Evolutionary conservation across 2,329 filamentous ascomycete genomes (phyloP), one percentile per base, ranked within the genome.

Genomic region (Annulohypoxylon truncatum): DNA sequence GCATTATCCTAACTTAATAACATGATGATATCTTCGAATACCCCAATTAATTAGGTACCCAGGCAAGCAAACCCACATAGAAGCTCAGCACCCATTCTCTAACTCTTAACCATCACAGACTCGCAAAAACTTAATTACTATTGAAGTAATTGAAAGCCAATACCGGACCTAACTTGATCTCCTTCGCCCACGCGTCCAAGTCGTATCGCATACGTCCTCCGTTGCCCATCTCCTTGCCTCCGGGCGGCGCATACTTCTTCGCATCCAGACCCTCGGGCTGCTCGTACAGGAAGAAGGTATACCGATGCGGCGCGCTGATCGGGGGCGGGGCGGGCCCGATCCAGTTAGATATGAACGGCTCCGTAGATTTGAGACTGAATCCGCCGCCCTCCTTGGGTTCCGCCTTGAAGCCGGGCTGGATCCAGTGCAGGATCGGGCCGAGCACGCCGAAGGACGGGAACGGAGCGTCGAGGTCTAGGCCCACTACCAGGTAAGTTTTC

Each of bases 261-360:
- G 8, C 20, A 76, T 79, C 74, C 46, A 84, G 80, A 1, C 69
- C 76, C 24, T 61, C 72, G 0, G 83, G 83, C 72, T 85, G 81
- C 66, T 84, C 80, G 63, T 81, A 85, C 20, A 85, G 70, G 62
- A 84, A 77, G 69, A 85, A 85, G 3, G 79, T 60, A 68, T 86
- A 86, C 0, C 84, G 81, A 73, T 86, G 83, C 8, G 84, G 81
- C 6, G 76, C 68, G 60, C 81, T 82, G 5, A 75, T 68, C 0
- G 80, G 80, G 10, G 83, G 83, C n/a, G 84, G 83, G 3, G 77
- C 78, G 2, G 84, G 83, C 0, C 77, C 80, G 51, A 83, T 78
- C 67, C 82, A 86, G 47, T 79, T 72, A 5, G 75, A 75, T 9
- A 82, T 58, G 44, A 77, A 77, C 42, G 35, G 69, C 6, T 15